Evolutionary conservation across 495 filamentous ascomycete genomes (phyloP), one percentile per base, ranked within the genome.

Genomic region (Trichoderma gamsii): DNA sequence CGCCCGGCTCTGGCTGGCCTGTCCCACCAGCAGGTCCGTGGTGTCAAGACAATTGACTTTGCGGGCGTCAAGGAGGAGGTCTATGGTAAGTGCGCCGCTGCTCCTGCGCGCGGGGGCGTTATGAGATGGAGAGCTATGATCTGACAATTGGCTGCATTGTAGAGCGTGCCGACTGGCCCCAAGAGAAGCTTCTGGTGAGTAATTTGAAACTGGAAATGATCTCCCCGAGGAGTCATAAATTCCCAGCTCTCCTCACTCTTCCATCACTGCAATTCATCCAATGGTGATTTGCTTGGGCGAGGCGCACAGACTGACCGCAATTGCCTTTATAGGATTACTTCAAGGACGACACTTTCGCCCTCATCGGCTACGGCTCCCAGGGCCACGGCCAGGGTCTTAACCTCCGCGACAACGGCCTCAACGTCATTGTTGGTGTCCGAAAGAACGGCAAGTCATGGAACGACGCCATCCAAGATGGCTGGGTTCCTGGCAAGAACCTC

Each of bases 281-380:
- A 38, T 38, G 35, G 35, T 25, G 27, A 35, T 18, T 32, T 25
- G 16, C 59, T 18, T 49, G 29, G 29, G 51, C 44, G 66, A 35
- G 35, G 8, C 32, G 65, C 67, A 64, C 35, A 23, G 13, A 59
- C 73, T 76, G 56, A 76, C 59, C 61, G 27, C 8, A 63, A 44
- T 29, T n/a, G n/a, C 16, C 43, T 29, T 29, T 66, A 63, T 71
- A 97, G 89, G 92, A 97, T 63, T 99, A 92, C 88, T 98, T 99
- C 90, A 98, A 98, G 88, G 88, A 98, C 83, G 95, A 99, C 78
- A 98, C 93, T 76, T 92, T 99, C 75, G 95, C 96, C 70, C 90
- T 99, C 74, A 99, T 99, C 80, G 95, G 95, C 78, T 99, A 99
- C 84, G 95, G 95, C 74, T 98, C 96, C 72, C 95, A 99, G 73